Evolutionary conservation across 108 stramenopile genomes (phyloP).

Genomic region (Epipyxis sp.): DNA sequence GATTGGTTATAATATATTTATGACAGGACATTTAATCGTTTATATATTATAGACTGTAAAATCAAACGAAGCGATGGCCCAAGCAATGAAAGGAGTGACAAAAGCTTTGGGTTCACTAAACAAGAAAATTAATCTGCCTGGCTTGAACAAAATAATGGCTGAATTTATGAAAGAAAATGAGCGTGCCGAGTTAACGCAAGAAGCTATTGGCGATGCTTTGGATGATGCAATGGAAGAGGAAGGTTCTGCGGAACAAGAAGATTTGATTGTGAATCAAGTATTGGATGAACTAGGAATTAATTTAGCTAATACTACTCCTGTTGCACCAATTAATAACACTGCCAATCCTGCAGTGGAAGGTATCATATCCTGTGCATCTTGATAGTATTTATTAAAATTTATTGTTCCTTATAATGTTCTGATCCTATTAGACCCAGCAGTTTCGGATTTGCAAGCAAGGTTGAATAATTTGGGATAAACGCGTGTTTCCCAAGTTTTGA

Average conservation of each 20-base stretch:
- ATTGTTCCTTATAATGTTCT: too few relatives aligned
- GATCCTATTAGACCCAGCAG: conserved; percentile 41
- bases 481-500: too few relatives aligned
- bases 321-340: conserved; percentile 34
- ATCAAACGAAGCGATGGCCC: conserved; percentile 89
- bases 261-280: conserved; percentile 47
- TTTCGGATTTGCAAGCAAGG: conserved; percentile 57
- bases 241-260: conserved; percentile 85
- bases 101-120: conserved; percentile 83
- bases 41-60: conserved; percentile 82
- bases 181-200: conserved; percentile 88
- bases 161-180: conserved; percentile 91
- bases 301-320: conserved; percentile 43
- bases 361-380: too few relatives aligned
- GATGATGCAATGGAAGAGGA: conserved; percentile 87
- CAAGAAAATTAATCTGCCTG: conserved; percentile 81
- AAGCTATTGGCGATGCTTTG: conserved; percentile 89
- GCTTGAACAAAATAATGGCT: conserved; percentile 92
- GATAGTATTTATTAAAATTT: too few relatives aligned
- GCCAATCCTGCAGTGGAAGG: neutral
- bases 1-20: too few relatives aligned
- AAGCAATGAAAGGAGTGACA: conserved; percentile 80
- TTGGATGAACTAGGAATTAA: conserved; percentile 53
- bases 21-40: too few relatives aligned
- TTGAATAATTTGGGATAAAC: conserved; percentile 56